These are phyloP conservation scores for Vinca major DNA, from an alignment of 305 asterid genomes.

Conservation along the genomic window DNA sequence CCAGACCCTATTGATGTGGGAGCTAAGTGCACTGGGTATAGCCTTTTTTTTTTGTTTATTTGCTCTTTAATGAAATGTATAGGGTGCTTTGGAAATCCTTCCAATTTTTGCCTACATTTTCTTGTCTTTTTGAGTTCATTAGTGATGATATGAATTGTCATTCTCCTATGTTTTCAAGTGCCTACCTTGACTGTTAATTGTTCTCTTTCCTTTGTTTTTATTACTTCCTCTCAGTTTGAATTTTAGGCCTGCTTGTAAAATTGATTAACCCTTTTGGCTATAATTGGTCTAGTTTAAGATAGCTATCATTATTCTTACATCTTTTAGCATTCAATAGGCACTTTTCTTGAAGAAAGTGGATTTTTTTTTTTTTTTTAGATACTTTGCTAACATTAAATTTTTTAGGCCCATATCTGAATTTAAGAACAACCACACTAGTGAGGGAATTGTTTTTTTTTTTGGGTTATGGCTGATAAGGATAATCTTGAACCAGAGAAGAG, in stretches of 20 bases:
- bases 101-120: not conserved
- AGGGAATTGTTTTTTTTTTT: constrained; percentile 13
- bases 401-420: constrained; percentile 24
- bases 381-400: constrained; percentile 4
- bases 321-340: constrained; percentile 9
- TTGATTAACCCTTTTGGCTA: constrained; percentile 2
- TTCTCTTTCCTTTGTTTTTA: not conserved
- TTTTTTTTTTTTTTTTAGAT: not conserved
- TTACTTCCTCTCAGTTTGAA: not conserved
- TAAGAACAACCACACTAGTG: constrained; percentile 11
- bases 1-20: no score
- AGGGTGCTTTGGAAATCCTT: no score
- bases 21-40: constrained; percentile 19
- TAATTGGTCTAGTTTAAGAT: not conserved
- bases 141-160: constrained; percentile 4
- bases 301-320: not conserved
- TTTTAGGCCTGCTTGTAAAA: not conserved
- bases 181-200: not conserved
- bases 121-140: not conserved
- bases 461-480: constrained; percentile 46
- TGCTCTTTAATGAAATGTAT: constrained; percentile 3
- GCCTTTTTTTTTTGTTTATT: constrained; percentile 24
- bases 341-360: constrained; percentile 11
- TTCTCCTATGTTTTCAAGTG: not conserved
- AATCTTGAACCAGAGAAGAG: constrained; percentile 34